These are phyloP conservation scores for Lanmaoa pseudosensibilis DNA, from an alignment of 768 basidiomycete genomes.

Conservation along the genomic window DNA sequence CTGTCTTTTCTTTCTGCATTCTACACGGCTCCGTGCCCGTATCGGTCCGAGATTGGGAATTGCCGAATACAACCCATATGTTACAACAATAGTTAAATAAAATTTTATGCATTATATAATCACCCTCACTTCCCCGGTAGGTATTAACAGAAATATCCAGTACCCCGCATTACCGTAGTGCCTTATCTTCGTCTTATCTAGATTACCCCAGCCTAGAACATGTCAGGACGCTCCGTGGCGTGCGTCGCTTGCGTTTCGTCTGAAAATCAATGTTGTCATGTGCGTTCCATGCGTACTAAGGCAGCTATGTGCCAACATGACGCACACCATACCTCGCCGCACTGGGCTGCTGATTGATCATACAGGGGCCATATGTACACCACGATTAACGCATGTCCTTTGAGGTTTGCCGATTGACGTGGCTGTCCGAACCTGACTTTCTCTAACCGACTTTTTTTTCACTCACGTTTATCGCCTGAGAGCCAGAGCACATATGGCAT, in stretches of 20 bases:
- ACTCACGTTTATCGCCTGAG: not conserved
- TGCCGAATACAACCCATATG: conserved; percentile 5
- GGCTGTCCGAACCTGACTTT: not conserved
- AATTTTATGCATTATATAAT: conserved; percentile 11
- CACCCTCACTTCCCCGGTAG: not conserved
- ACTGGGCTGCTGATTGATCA: not conserved
- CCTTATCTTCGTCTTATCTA: conserved; percentile 27
- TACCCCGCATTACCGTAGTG: conserved; percentile 24
- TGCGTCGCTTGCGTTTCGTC: not conserved
- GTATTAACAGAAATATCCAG: no score
- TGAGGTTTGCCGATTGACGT: conserved; percentile 3
- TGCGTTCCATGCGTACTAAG: not conserved
- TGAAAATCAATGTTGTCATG: conserved; percentile 14
- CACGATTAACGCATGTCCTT: conserved; percentile 6
- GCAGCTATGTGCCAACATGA: not conserved
- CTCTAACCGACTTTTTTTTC: not conserved
- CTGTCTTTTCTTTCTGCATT: conserved; percentile 8
- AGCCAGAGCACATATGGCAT: not conserved
- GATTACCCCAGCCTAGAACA: conserved; percentile 29
- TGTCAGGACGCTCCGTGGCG: not conserved
- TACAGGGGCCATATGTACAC: not conserved
- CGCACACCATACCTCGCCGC: conserved; percentile 6
- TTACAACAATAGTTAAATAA: not conserved
- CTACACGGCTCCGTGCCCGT: conserved; percentile 23
- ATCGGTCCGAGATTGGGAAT: conserved; percentile 27